Conservation (phyloP, 139 green algal genomes). For the Chlamydomonas incerta region DNA sequence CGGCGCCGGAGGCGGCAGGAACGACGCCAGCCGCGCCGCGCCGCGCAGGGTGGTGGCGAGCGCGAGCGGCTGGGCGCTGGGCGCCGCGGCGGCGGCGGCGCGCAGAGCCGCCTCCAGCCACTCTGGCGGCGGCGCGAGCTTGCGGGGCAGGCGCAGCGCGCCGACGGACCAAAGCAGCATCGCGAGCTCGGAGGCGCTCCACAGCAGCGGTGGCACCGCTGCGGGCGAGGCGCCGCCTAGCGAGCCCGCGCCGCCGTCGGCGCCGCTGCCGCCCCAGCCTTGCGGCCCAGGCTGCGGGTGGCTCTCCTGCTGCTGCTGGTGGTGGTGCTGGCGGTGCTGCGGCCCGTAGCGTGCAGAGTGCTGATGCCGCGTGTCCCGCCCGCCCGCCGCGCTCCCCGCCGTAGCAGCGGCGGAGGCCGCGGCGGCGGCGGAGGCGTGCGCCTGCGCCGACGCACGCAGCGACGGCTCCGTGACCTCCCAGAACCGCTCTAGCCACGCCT, state of each 20-base stretch:
- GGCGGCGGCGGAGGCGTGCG: not conserved
- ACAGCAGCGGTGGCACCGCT: too few species aligned
- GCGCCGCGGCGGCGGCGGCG: not conserved
- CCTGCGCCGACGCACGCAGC: not conserved
- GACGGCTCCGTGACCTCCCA: not conserved
- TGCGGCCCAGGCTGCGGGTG: not conserved
- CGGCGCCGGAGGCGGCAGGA: not conserved
- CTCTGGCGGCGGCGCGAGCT: not conserved
- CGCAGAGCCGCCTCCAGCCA: conserved; percentile 32
- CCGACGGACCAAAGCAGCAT: conserved; percentile 43
- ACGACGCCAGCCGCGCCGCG: not conserved
- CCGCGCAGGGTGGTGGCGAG: conserved; percentile 31
- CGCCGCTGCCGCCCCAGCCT: not conserved
- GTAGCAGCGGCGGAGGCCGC: not conserved
- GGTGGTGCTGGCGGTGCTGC: not conserved
- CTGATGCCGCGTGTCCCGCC: too few species aligned
- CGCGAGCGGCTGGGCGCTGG: conserved; percentile 7
- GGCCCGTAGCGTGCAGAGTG: not conserved
- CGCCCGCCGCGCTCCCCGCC: not conserved
- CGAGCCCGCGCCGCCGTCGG: not conserved
- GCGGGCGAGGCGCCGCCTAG: too few species aligned
- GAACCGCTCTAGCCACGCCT: conserved; percentile 17
- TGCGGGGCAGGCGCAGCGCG: not conserved
- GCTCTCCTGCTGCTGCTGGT: not conserved
- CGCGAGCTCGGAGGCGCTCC: not conserved